Base-by-base conservation (phyloP, 352 stramenopile species). In the Phytophthora sp. region DNA sequence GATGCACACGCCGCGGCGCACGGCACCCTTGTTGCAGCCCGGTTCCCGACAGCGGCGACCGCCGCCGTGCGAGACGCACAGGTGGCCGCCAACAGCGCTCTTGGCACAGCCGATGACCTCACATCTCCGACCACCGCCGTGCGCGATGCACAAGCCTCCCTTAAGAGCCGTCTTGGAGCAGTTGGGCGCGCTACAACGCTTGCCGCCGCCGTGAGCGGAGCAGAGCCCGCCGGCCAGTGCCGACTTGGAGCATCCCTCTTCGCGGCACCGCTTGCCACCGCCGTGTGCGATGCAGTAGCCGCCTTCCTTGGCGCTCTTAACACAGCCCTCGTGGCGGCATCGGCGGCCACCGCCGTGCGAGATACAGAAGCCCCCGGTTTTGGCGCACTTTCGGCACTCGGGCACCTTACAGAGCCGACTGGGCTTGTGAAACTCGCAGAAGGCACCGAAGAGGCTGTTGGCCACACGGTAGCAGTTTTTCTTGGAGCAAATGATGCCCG, bases 341-440 rank as follows among this genome's bases (percentile, higher is more conserved):
- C 84, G 79, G 26, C 75, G 68, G 7, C 84, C 84, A 26, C 84
- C 84, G 26, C 84, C 84, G 61, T 88, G 84, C 2, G 82, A 84
- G 67, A 91, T 91, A 71, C 85, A 94, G 66, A 88, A 86, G 26
- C 88, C 88, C 20, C 88, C 88, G 62, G 55, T 88, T 65, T 90
- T 90, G 68, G 80, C 80, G 45, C 78, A 84, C 54, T 88, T 90
- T 29, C 59, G 55, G 57, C 83, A 91, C 33, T 74, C 76, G 13
- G 73, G 73, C 8, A 86, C 71, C 52, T 88, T 87, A 67, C 82
- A 91, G 8, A 91, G 76, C 4, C 80, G 80, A 53, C 80, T 89
- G 33, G 77, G 80, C 64, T 89, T 89, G 69, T 89, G 80, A 56
- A 82, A 78, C 54, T 84, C 76, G 36, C 80, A 89, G 66, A 87